Evolutionary conservation across 306 rosid genomes (phyloP).

Genomic region (Corylus avellana): DNA sequence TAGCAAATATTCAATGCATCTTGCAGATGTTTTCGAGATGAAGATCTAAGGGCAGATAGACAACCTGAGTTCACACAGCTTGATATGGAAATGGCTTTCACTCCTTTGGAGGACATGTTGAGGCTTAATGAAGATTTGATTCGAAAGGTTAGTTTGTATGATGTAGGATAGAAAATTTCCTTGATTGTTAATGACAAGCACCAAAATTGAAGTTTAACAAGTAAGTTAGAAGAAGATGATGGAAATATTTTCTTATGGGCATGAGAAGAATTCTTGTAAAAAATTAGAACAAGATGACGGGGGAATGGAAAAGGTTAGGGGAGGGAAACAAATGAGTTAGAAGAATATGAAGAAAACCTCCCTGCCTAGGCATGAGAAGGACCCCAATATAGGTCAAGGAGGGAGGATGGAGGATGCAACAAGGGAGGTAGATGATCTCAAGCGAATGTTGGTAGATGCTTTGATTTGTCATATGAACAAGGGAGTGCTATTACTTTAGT

Average conservation of each 20-base stretch:
- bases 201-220: neutral
- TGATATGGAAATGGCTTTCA: conserved; percentile 95
- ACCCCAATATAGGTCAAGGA: neutral
- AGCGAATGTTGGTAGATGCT: neutral
- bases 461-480: neutral
- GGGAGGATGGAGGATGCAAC: neutral
- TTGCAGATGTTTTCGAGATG: conserved; percentile 91
- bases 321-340: neutral
- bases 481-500: neutral
- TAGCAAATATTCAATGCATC: neutral
- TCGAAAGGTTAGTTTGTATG: conserved; percentile 63
- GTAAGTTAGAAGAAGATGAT: neutral
- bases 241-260: conserved; percentile 1
- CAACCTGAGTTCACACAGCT: conserved; percentile 98
- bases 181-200: conserved; percentile 7
- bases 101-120: conserved; percentile 89
- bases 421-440: neutral
- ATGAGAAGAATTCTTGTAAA: conserved; percentile 1
- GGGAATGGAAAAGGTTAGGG: neutral
- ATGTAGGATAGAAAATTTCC: conserved; percentile 9
- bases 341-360: neutral
- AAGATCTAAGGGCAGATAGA: conserved; percentile 94
- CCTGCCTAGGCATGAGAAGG: neutral
- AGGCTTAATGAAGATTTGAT: conserved; percentile 88
- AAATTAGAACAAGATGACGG: neutral